Conservation (phyloP, 306 rosid species). For the Cercis canadensis region DNA sequence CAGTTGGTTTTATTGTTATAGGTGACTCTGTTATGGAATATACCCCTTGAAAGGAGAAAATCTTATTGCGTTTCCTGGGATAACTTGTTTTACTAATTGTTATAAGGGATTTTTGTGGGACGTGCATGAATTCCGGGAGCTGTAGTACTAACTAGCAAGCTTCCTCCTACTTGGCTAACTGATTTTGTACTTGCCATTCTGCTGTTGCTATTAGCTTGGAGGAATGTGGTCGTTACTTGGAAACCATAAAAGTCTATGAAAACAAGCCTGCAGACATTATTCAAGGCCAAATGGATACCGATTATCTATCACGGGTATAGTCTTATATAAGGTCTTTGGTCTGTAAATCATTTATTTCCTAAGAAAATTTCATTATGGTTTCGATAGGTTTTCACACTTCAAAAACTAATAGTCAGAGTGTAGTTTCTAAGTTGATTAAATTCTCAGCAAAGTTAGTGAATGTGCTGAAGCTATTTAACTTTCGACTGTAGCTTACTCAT, state of each 20-base stretch:
- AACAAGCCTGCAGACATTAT: conserved; percentile 96
- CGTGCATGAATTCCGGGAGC: conserved; percentile 27
- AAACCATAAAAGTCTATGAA: conserved; percentile 91
- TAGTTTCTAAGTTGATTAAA: conserved; percentile 22
- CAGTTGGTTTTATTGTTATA: not conserved
- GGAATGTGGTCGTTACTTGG: conserved; percentile 99
- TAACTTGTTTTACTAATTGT: not conserved
- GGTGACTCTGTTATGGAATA: conserved; percentile 12
- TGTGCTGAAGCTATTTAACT: conserved; percentile 27
- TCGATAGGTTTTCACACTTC: conserved; percentile 27
- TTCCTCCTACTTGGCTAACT: not conserved
- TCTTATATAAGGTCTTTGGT: conserved; percentile 6
- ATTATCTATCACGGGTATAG: conserved; percentile 88
- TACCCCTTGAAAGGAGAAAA: conserved; percentile 20
- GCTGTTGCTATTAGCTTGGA: conserved; percentile 65
- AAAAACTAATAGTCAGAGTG: conserved; percentile 13
- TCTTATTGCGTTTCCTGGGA: not conserved
- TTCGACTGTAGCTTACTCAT: conserved; percentile 52
- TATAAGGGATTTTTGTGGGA: conserved; percentile 4
- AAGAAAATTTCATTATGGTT: too few relatives aligned
- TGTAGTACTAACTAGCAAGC: conserved; percentile 21
- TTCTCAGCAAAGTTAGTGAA: conserved; percentile 8
- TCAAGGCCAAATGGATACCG: conserved; percentile 98
- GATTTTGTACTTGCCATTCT: conserved; percentile 10
- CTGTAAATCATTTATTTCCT: conserved; percentile 4